Conservation (phyloP, 163 green algal genomes). For the Scenedesmus sp. region DNA sequence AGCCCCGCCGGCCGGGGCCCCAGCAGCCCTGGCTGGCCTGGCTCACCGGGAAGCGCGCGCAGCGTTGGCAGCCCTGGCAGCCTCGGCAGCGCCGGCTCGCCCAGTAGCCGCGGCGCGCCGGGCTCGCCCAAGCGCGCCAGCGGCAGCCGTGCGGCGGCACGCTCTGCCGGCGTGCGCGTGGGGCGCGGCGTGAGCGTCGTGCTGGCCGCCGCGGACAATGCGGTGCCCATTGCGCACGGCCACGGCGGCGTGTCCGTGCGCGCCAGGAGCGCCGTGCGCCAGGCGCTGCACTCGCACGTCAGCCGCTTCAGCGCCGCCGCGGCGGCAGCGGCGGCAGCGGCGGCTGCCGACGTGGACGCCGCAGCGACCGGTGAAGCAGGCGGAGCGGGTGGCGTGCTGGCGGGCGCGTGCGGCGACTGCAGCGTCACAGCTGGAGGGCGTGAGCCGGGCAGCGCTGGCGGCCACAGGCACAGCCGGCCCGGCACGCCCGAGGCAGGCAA, state of each 20-base stretch:
- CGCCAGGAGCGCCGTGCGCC: constrained; percentile 9
- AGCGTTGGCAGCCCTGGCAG: neutral
- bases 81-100: neutral
- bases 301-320: constrained; percentile 28
- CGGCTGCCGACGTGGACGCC: neutral
- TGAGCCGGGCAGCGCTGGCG: neutral
- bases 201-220: constrained; percentile 2
- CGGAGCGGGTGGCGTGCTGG: no score
- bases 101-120: neutral
- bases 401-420: no score
- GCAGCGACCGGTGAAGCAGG: no score
- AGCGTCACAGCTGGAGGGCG: neutral
- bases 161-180: constrained; percentile 11
- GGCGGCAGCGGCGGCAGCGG: constrained; percentile 3
- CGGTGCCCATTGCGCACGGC: constrained; percentile 9
- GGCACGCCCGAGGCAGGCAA: no score
- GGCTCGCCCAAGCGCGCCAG: neutral
- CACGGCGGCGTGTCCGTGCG: constrained; percentile 1
- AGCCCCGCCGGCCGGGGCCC: no score
- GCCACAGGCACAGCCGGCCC: neutral
- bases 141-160: neutral
- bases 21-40: no score
- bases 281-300: neutral
- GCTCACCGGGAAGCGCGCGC: no score
- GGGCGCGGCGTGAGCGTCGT: constrained; percentile 7